These are phyloP conservation scores for Mycena albidolilacea DNA, from an alignment of 768 basidiomycete species.

Conservation along the genomic window DNA sequence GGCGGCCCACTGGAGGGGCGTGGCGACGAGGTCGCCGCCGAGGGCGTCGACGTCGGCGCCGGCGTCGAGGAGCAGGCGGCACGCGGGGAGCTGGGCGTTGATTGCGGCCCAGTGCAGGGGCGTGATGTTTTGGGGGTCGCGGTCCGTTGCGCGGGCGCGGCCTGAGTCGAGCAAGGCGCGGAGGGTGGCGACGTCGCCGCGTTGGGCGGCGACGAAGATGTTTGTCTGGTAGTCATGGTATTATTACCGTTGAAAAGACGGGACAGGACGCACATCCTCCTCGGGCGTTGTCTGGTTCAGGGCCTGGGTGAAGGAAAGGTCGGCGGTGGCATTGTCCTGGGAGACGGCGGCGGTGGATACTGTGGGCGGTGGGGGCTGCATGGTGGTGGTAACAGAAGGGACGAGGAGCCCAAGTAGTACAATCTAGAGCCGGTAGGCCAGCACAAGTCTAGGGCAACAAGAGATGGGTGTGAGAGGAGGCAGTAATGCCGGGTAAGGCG, in stretches of 20 bases:
- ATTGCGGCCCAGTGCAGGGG: conserved; percentile 99
- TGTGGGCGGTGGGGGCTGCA: conserved; percentile 31
- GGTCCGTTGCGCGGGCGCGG: conserved; percentile 78
- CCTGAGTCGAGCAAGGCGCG: conserved; percentile 75
- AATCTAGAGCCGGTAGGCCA: background rate
- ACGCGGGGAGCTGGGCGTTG: conserved; percentile 93
- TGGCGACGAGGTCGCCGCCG: conserved; percentile 94
- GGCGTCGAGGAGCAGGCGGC: conserved; percentile 89
- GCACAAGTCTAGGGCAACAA: background rate
- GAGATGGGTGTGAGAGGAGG: no score
- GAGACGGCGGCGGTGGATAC: conserved; percentile 27
- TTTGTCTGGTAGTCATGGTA: conserved; percentile 56
- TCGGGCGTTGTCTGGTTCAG: conserved; percentile 32
- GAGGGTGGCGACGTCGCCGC: conserved; percentile 82
- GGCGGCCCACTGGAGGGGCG: conserved; percentile 98
- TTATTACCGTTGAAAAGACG: no score
- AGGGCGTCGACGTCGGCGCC: conserved; percentile 96
- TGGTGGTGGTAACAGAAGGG: background rate
- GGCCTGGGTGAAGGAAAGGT: conserved; percentile 37
- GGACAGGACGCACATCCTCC: background rate
- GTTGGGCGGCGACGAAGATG: conserved; percentile 89
- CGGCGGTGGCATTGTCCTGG: conserved; percentile 26
- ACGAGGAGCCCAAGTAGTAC: no score
- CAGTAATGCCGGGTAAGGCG: no score
- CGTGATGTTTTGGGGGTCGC: conserved; percentile 93